Base-by-base conservation (phyloP, 2,329 filamentous ascomycete genomes). In the Tolypocladium tropicale region DNA sequence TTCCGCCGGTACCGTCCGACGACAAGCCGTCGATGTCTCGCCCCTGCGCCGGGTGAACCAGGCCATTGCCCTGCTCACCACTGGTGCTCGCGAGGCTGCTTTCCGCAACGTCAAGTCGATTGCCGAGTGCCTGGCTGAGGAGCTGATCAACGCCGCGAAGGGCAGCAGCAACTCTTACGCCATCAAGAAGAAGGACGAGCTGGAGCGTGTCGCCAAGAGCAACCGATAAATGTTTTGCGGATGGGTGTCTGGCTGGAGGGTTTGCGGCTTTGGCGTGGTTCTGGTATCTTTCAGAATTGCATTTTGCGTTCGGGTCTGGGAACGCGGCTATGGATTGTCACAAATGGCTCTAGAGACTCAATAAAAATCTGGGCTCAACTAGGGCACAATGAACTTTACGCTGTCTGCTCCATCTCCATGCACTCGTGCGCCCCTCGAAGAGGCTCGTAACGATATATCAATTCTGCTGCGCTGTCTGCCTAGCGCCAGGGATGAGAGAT, bases 141-240 rank as follows among this genome's bases (percentile, higher is more conserved):
- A 99, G 87, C 86, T 99, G 77, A 97, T 99, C 88, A 99, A 99
- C 85, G 95, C 95, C 76, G 95, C 95, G 78, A 99, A 99, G 90
- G 94, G 94, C 74, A 95, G 89, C 87, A 95, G 89, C 82, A 99
- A 99, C 91, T 96, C 92, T 68, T 99, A 97, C 78, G 94, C 95
- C 73, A 99, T 99, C 88, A 99, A 99, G 91, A 99, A 99, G 91
- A 99, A 99, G 93, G 94, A 99, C 79, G 95, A 99, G 89, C 81
- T 99, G 82, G 94, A 99, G 89, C 94, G 94, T 94, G 94, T 99
- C 72, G 94, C 94, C 81, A 99, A 99, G 90, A 90, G 85, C 86
- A 99, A 99, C 88, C 90, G 94, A 88, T 99, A 97, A 92, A 92
- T 67, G 72, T 66, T 62, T 61, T 59, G 62, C 54, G 54, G 60